phyloP scores from a whole-genome alignment of 371 early-diverging fungal species.

The Syncephalastrum contaminatum region DNA sequence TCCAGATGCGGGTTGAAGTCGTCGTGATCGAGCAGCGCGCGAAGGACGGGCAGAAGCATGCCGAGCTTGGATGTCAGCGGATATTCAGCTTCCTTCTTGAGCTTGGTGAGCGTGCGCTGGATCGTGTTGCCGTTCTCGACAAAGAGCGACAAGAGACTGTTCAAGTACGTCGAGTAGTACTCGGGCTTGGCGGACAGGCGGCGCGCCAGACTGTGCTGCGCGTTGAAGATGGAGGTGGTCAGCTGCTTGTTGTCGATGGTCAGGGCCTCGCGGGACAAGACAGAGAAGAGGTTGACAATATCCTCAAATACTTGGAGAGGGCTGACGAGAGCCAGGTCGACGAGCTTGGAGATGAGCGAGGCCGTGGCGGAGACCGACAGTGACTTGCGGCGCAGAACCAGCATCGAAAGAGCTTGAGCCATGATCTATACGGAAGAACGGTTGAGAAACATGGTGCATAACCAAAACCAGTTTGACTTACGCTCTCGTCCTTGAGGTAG shows the following conservation, averaged over 20 bases:
- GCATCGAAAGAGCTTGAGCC: conserved; percentile 60
- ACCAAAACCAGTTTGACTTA: conserved; percentile 13
- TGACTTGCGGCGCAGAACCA: conserved; percentile 55
- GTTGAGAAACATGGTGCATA: background rate
- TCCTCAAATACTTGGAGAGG: conserved; percentile 51
- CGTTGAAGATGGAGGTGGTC: conserved; percentile 40
- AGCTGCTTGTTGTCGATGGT: conserved; percentile 51
- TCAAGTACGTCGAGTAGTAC: conserved; percentile 56
- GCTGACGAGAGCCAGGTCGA: conserved; percentile 63
- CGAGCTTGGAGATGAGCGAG: conserved; percentile 54
- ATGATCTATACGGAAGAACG: conserved; percentile 40
- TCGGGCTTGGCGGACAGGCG: conserved; percentile 53
- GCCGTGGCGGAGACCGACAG: conserved; percentile 48
- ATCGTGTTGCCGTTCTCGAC: conserved; percentile 73
- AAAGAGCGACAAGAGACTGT: conserved; percentile 58
- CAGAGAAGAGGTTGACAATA: conserved; percentile 50
- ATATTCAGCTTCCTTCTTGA: conserved; percentile 51
- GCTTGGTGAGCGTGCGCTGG: conserved; percentile 49
- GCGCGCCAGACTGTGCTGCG: conserved; percentile 49
- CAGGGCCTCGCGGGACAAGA: conserved; percentile 48
- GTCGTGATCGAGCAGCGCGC: conserved; percentile 56
- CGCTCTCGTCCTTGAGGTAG: conserved; percentile 60
- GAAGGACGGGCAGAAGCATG: conserved; percentile 65
- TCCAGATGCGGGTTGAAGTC: conserved; percentile 63
- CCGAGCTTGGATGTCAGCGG: conserved; percentile 64